Base-by-base conservation (phyloP, 257 asterid genomes). In the Nicotiana tabacum region DNA sequence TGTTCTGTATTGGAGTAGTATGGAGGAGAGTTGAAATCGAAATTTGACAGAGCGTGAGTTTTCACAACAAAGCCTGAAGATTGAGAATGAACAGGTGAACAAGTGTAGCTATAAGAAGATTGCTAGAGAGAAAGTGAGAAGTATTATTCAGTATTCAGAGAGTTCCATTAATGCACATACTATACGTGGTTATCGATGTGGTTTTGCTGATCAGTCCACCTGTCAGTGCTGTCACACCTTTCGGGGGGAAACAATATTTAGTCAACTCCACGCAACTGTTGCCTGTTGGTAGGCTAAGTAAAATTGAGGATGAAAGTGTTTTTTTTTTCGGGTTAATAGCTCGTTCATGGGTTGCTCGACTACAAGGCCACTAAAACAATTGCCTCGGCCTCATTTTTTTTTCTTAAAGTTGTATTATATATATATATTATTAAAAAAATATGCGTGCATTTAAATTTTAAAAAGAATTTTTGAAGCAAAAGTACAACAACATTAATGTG, bases 1-100 rank as follows among this genome's bases (percentile, higher is more conserved):
- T 67, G 13, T 17, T 67, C 51, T 33, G 55, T 53, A 82, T 78
- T 53, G 86, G 84, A 21, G 81, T 81, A 16, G 81, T 81, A 16
- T 85, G 81, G 57, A 68, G 84, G 86, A 61, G 87, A 86, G 67
- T 21, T 84, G 82, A 85, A 90, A 83, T 88, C 92, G 83, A 89
- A 90, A 64, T 83, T 18, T 56, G 90, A 81, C 48, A 66, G 83
- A 62, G 91, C 74, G 82, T 85, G 94, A 79, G 92, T 58, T 69
- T 93, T 89, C 82, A 90, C 33, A 76, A 72, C 62, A 57, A 57
- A 17, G 62, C 62, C 2, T 57, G 3, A 53, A 53, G 17, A 53
- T 30, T 9, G 77, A 69, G 56, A 69, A 30, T 17, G 11, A 68
- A 39, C 2, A 33, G 8, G 56, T 0, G 16, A 67, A 67, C 18